Evolutionary conservation across 169 alveolate species (phyloP), one percentile per base, ranked within the genome.

Genomic region (Plasmodium fragile): DNA sequence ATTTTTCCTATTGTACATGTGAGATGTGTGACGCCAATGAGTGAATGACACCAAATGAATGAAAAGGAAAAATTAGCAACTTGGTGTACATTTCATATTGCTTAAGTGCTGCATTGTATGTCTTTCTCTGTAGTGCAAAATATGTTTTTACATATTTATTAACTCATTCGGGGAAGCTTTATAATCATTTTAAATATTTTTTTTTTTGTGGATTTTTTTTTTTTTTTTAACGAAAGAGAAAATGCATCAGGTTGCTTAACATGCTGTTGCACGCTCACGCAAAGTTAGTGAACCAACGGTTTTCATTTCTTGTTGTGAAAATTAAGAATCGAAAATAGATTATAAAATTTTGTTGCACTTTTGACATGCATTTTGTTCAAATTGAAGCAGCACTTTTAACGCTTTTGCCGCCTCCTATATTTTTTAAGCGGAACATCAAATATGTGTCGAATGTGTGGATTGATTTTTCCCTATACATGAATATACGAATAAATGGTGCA

Each of bases 21-120:
- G 41, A 18, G 36, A 49, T 49, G n/a, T 65, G 11, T 28, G 36
- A n/a, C 36, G 36, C 10, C 75, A 65, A 25, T 65, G 75, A 25
- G 75, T 65, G 41, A 65, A 65, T 65, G 75, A 65, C 75, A 25
- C 75, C 36, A 65, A 65, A 65, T 65, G 75, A 65, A 65, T 65
- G 75, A 22, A 22, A 65, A 65, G 36, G 41, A 18, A 18, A 65
- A 22, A 22, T 65, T 65, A 65, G n/a, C 36, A 28, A 65, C 36
- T 18, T 65, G 75, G 75, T 65, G 36, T 3, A 65, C 75, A 65
- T 25, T 65, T 65, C 16, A 65, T 65, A 25, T 28, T 65, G n/a
- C 30, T 25, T 65, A 65, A 65, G 6, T 65, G 36, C 36, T 25
- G 30, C 36, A 65, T 25, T 65, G 18, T 22, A 25, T 65, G 75